Evolutionary conservation across 352 stramenopile genomes (phyloP).

Genomic region (Phytophthora colocasiae): DNA sequence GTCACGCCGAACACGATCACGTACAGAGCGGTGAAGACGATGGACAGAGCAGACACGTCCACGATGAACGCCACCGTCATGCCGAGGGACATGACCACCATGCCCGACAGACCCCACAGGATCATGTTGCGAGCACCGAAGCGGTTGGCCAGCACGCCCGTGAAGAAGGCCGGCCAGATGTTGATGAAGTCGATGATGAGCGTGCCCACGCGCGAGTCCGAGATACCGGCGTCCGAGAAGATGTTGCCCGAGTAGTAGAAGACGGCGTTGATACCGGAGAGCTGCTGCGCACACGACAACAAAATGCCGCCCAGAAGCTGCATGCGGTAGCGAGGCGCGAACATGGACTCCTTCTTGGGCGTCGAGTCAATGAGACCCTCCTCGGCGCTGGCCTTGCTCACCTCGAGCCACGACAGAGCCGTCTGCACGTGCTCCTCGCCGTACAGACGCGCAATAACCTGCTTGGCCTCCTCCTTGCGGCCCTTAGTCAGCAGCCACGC

Average conservation of each 20-base stretch:
- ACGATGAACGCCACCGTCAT: slow-evolving; percentile 35
- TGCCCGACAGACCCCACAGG: slow-evolving; percentile 40
- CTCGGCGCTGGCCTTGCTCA: slow-evolving; percentile 17
- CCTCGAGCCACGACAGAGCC: slow-evolving; percentile 34
- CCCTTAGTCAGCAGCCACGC: slow-evolving; percentile 48
- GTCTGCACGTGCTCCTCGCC: slow-evolving; percentile 40
- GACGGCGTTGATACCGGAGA: slow-evolving; percentile 21
- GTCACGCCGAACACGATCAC: slow-evolving; percentile 20
- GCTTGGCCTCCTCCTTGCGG: slow-evolving; percentile 37
- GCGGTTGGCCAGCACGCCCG: slow-evolving; percentile 28
- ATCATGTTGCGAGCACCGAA: slow-evolving; percentile 66
- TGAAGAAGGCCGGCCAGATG: slow-evolving; percentile 34
- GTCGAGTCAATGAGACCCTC: slow-evolving; percentile 15
- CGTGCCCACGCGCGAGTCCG: slow-evolving; percentile 30
- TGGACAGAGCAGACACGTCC: slow-evolving; percentile 25
- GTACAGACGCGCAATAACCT: slow-evolving; percentile 38
- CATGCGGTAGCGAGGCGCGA: slow-evolving; percentile 34
- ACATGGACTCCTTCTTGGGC: slow-evolving; percentile 41
- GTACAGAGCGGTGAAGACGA: slow-evolving; percentile 28
- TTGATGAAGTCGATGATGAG: slow-evolving; percentile 36
- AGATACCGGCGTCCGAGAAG: slow-evolving; percentile 32
- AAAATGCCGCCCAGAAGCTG: slow-evolving; percentile 60
- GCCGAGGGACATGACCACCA: slow-evolving; percentile 46
- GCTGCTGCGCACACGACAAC: slow-evolving; percentile 34
- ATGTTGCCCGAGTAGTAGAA: slow-evolving; percentile 26